phyloP scores from a whole-genome alignment of 1,284 basidiomycete species.

The Heterobasidion annosum region DNA sequence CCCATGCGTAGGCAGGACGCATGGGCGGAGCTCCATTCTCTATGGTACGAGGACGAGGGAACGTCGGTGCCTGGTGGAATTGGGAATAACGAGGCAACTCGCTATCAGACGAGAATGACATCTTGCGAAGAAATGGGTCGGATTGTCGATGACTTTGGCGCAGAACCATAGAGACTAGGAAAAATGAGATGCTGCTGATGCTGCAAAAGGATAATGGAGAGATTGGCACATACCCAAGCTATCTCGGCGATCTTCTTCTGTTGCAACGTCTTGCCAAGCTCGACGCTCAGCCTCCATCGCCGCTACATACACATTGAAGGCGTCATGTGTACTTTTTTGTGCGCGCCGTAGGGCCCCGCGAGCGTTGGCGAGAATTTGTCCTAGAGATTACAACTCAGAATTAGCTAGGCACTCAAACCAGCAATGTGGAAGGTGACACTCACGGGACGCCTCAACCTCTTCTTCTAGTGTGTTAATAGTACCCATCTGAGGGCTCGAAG shows the following conservation, averaged over 20 bases:
- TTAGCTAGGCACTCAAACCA: too few relatives aligned
- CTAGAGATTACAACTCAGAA: slow-evolving; percentile 14
- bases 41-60: slow-evolving; percentile 3
- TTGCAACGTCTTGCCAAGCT: slow-evolving; percentile 50
- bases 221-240: slow-evolving; percentile 43
- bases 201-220: neutral
- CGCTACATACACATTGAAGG: slow-evolving; percentile 58
- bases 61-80: slow-evolving; percentile 3
- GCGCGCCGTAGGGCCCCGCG: slow-evolving; percentile 37
- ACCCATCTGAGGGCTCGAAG: slow-evolving; percentile 9
- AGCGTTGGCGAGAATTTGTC: slow-evolving; percentile 28
- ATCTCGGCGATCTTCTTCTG: slow-evolving; percentile 62
- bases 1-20: slow-evolving; percentile 11
- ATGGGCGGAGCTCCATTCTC: slow-evolving; percentile 6
- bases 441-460: slow-evolving; percentile 11
- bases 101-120: slow-evolving; percentile 1
- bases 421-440: neutral
- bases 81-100: slow-evolving; percentile 4
- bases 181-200: neutral
- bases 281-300: slow-evolving; percentile 59
- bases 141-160: slow-evolving; percentile 1
- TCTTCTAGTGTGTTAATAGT: slow-evolving; percentile 9
- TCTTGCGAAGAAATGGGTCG: slow-evolving; percentile 3
- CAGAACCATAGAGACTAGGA: slow-evolving; percentile 8
- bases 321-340: slow-evolving; percentile 63